Evolutionary conservation across 352 stramenopile genomes (phyloP), one percentile per base, ranked within the genome.

Genomic region (Peronosclerospora sorghi): DNA sequence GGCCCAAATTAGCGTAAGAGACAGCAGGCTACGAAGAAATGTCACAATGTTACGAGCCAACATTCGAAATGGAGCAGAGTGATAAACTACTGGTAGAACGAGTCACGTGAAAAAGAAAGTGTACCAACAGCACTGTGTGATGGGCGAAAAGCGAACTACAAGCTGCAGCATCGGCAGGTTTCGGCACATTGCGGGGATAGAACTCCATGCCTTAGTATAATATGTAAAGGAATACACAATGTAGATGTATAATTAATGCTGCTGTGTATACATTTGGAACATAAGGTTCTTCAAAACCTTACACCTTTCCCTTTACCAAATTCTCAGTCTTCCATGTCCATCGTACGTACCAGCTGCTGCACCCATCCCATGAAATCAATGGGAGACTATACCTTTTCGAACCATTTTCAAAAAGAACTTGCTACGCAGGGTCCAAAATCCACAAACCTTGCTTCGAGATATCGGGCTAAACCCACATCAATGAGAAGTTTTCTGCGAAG

Each of bases 1-100:
- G 78, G 15, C 78, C 78, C 24, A 91, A 43, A 49, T 91, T 91
- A n/a, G 73, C 78, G 44, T 71, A 84, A 5, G 78, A 91, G 32
- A 91, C 61, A 12, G 66, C 68, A 4, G 78, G 78, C 78, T 91
- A 19, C 17, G 14, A 24, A 12, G 2, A 41, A n/a, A n/a, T n/a
- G n/a, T n/a, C n/a, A n/a, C n/a, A n/a, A n/a, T n/a, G n/a, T n/a
- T n/a, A n/a, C n/a, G n/a, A n/a, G n/a, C n/a, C n/a, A n/a, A n/a
- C n/a, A n/a, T n/a, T n/a, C n/a, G 0, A 26, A 50, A 15, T 8
- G 0, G 5, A 36, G 17, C n/a, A 41, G 27, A 57, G 41, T 54
- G 51, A 53, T 35, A 50, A 15, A 42, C 32, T 10, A 48, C 30
- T 29, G 41, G 57, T 14, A 57, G 41, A 18, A 8, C 9, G 51